phyloP scores from a whole-genome alignment of 2,329 filamentous ascomycete genomes.

The Talaromyces sp. region DNA sequence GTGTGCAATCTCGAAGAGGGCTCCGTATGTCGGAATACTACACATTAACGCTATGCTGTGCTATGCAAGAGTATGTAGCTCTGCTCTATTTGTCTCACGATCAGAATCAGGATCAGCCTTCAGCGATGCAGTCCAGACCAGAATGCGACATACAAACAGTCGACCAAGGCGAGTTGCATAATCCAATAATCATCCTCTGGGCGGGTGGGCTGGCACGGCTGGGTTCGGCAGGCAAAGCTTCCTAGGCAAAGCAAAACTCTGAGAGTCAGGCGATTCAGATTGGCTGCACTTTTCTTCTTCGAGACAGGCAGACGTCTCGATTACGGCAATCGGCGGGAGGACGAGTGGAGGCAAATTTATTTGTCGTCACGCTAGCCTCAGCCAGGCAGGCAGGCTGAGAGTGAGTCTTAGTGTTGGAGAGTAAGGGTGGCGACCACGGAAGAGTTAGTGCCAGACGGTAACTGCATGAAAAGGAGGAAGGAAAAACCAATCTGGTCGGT shows the following conservation, averaged over 20 bases:
- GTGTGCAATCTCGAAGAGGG: not conserved
- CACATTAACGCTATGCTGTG: not conserved
- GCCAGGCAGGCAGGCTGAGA: not conserved
- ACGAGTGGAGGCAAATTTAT: conserved; percentile 4
- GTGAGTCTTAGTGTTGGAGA: not conserved
- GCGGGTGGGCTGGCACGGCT: conserved; percentile 10
- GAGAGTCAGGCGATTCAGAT: conserved; percentile 9
- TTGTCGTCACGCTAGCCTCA: not conserved
- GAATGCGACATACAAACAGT: not conserved
- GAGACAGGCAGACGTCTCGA: conserved; percentile 5
- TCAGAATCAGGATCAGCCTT: not conserved
- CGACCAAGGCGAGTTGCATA: not conserved
- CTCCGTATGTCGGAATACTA: not conserved
- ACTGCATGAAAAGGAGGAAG: not conserved
- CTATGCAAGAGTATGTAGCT: not conserved
- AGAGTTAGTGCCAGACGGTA: not conserved
- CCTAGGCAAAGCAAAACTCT: conserved; percentile 3
- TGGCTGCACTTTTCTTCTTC: conserved; percentile 5
- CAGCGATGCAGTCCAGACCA: conserved; percentile 9
- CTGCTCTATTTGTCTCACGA: not conserved
- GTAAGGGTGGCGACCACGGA: not conserved
- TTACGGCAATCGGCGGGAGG: conserved; percentile 8
- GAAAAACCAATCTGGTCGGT: conserved; percentile 13
- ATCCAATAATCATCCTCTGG: not conserved
- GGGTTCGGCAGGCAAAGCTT: not conserved